phyloP scores from a whole-genome alignment of 2,329 filamentous ascomycete genomes.

The Colletotrichum sidae region DNA sequence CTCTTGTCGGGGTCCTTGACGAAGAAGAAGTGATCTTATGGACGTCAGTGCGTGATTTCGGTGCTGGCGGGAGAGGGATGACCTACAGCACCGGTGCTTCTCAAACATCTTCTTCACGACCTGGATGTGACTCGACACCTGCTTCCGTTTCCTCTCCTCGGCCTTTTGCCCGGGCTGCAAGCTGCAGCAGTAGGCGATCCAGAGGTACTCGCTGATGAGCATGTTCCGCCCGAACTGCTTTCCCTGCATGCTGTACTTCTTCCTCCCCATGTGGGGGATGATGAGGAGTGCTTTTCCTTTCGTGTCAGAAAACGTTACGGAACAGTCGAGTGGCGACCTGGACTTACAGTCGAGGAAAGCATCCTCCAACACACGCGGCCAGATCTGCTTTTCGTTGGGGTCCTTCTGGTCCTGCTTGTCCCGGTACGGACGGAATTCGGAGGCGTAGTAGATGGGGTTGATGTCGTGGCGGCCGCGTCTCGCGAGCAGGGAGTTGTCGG shows the following conservation, averaged over 20 bases:
- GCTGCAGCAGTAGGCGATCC: constrained; percentile 60
- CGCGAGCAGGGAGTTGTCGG: constrained; percentile 42
- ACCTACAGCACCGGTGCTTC: constrained; percentile 72
- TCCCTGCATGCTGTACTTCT: constrained; percentile 74
- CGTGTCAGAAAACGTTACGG: constrained; percentile 1
- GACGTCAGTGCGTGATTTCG: constrained; percentile 12
- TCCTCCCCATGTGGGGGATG: constrained; percentile 74
- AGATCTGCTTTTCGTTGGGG: constrained; percentile 69
- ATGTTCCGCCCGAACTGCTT: constrained; percentile 76
- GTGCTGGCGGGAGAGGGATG: background rate
- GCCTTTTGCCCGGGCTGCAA: constrained; percentile 60
- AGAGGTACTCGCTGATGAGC: constrained; percentile 77
- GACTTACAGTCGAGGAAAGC: constrained; percentile 74
- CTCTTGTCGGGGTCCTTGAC: constrained; percentile 64
- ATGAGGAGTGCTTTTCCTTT: constrained; percentile 66
- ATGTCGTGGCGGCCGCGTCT: constrained; percentile 51
- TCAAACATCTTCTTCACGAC: constrained; percentile 76
- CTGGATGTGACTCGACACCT: constrained; percentile 78
- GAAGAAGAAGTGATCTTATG: constrained; percentile 70
- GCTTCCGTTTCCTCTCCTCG: constrained; percentile 67
- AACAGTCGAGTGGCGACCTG: background rate
- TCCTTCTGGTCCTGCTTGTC: constrained; percentile 74
- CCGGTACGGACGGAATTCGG: constrained; percentile 74
- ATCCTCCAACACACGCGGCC: constrained; percentile 73
- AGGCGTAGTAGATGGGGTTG: constrained; percentile 72